Base-by-base conservation (phyloP, 148 eudicot genomes). In the Fagopyrum esculentum region DNA sequence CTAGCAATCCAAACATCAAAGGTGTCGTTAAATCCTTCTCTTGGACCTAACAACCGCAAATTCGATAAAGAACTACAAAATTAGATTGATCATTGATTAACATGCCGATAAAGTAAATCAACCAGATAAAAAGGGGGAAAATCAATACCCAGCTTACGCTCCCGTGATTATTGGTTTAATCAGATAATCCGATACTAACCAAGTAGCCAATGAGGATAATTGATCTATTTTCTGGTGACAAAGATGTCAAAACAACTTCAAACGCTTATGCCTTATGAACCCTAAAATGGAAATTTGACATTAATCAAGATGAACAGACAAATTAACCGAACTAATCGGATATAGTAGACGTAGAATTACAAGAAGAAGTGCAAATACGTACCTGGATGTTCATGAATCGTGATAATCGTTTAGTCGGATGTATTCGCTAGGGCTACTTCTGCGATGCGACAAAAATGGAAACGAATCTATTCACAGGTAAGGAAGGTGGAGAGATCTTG, bases 261-360 rank as follows among this genome's bases (percentile, higher is more conserved):
- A 46, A 35, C 9, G 47, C 71, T 43, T 66, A 16, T 66, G 71
- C 17, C 71, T 43, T 66, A 16, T 66, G 71, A 66, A 66, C 71
- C 71, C 71, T 66, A 66, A 66, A 40, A 66, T 6, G 8, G 9
- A 66, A 66, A 66, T 4, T 40, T 40, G 47, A 35, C 40, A 35
- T 66, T 13, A 43, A 15, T 66, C 46, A 40, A 46, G 71, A 66
- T 66, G 47, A 66, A 13, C 46, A 13, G 17, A 66, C 71, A 66
- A 40, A 66, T 5, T 66, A 66, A 40, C 40, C 69, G 71, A 43
- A 15, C 45, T 15, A 66, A 66, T 66, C 15, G 71, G 71, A 61
- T 6, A 35, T 6, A 6, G 47, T 15, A 66, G 47, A 66, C 71
- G 17, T 40, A 66, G 47, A 66, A 66, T 12, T 66, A 5, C 40